Conservation (phyloP, 192 early-diverging fungal genomes). For the Bifiguratus adelaidae region DNA sequence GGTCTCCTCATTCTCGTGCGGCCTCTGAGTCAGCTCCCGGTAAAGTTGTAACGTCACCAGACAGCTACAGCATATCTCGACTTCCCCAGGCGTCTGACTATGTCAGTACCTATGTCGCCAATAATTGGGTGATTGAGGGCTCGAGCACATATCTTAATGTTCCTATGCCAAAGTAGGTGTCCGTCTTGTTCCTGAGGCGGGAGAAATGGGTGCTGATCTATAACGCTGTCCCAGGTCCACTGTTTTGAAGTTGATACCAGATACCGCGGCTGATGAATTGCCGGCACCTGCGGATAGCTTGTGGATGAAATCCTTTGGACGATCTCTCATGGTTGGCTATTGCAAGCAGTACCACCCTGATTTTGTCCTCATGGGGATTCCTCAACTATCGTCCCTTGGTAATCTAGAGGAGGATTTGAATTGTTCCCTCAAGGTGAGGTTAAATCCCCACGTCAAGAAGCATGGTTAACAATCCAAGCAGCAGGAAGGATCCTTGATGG, state of each 20-base stretch:
- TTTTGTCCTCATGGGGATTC: conserved; percentile 45
- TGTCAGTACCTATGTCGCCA: too few relatives aligned
- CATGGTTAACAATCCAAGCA: background rate
- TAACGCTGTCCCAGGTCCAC: too few relatives aligned
- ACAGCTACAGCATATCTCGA: too few relatives aligned
- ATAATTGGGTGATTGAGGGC: too few relatives aligned
- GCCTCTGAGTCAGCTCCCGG: too few relatives aligned
- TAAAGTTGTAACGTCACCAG: too few relatives aligned
- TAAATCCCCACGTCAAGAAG: background rate
- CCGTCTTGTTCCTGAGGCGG: background rate
- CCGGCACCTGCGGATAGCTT: conserved; percentile 23
- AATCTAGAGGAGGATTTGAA: conserved; percentile 24
- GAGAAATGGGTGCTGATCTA: too few relatives aligned
- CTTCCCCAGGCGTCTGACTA: too few relatives aligned
- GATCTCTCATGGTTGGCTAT: conserved; percentile 43
- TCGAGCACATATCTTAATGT: too few relatives aligned
- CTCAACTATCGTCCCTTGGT: conserved; percentile 9
- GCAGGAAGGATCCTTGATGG: conserved; percentile 6
- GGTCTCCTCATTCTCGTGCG: too few relatives aligned
- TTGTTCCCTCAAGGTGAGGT: conserved; percentile 27
- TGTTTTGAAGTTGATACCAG: conserved; percentile 19
- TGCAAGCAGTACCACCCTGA: conserved; percentile 40
- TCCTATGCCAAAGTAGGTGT: conserved; percentile 3
- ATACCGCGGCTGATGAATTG: conserved; percentile 16
- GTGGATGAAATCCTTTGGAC: conserved; percentile 43